A percentile compares a stretch with the other conserved stretches of the same genome.
phyloP scores from a whole-genome alignment of 306 rosid genomes.

The Ziziphus jujuba region DNA sequence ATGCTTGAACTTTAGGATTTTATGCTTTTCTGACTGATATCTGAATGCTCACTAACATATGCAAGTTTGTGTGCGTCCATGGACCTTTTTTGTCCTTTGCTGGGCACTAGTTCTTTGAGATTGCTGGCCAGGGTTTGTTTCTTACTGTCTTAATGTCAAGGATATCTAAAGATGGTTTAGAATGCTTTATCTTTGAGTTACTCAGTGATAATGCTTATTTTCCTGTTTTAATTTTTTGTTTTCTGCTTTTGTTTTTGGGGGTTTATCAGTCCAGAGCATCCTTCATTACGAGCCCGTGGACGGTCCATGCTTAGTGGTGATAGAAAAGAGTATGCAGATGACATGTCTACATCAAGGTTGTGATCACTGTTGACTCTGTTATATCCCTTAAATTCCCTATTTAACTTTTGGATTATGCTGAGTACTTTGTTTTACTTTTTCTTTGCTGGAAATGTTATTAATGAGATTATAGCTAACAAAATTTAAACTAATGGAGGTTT shows the following conservation, averaged over 20 bases:
- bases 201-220: conserved; percentile 9
- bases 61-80: not conserved
- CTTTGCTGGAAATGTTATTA: not conserved
- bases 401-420: conserved; percentile 1
- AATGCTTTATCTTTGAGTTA: conserved; percentile 15
- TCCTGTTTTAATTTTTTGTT: conserved; percentile 8
- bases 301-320: conserved; percentile 97
- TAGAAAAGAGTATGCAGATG: conserved; percentile 86
- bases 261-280: conserved; percentile 95
- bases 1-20: not conserved
- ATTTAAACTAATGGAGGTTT: not conserved
- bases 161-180: conserved; percentile 17
- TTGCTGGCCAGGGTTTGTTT: conserved; percentile 8
- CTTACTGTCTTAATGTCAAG: conserved; percentile 1
- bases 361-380: conserved; percentile 30
- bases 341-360: conserved; percentile 86
- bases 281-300: conserved; percentile 82
- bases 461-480: not conserved
- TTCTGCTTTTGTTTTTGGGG: conserved; percentile 27
- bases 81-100: not conserved
- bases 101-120: not conserved
- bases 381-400: not conserved
- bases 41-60: too few species aligned
- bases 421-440: not conserved
- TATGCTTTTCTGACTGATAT: too few species aligned